phyloP scores from a whole-genome alignment of 2,329 filamentous ascomycete genomes.

The Pseudocercospora ulei region DNA sequence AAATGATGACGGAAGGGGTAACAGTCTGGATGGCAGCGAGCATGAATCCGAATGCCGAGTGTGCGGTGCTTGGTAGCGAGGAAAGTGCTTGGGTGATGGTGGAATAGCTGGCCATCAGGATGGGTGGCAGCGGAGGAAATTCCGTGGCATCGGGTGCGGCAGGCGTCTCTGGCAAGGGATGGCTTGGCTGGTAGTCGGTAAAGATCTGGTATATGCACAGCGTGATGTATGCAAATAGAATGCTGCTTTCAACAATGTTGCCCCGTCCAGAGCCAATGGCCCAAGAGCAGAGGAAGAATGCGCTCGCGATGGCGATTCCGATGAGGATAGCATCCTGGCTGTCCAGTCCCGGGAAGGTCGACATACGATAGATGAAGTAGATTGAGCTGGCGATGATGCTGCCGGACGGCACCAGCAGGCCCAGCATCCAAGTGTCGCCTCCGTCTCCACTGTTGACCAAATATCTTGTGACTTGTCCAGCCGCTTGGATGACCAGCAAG shows the following conservation, averaged over 20 bases:
- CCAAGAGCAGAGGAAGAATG: conserved; percentile 84
- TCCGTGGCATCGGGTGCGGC: conserved; percentile 55
- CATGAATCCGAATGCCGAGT: conserved; percentile 74
- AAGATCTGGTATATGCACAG: conserved; percentile 99
- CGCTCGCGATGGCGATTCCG: conserved; percentile 82
- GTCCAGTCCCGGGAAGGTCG: conserved; percentile 83
- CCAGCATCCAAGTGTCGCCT: conserved; percentile 95
- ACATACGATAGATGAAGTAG: conserved; percentile 93
- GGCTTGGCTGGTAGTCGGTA: conserved; percentile 85
- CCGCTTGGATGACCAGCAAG: conserved; percentile 85
- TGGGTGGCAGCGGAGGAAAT: conserved; percentile 88
- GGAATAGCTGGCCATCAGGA: conserved; percentile 97
- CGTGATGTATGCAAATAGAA: conserved; percentile 95
- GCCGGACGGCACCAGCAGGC: conserved; percentile 74
- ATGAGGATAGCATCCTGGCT: conserved; percentile 89
- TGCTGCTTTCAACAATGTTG: conserved; percentile 87
- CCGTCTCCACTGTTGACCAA: conserved; percentile 78
- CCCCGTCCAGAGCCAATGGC: conserved; percentile 89
- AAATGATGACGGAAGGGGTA: conserved; percentile 91
- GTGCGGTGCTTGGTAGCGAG: conserved; percentile 70
- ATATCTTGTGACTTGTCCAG: conserved; percentile 88
- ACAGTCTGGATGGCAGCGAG: conserved; percentile 90
- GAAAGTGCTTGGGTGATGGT: conserved; percentile 77
- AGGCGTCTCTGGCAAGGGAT: conserved; percentile 40
- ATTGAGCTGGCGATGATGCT: conserved; percentile 87